Conservation (phyloP, 2,329 filamentous ascomycete species). For the Fusarium tjaetaba region DNA sequence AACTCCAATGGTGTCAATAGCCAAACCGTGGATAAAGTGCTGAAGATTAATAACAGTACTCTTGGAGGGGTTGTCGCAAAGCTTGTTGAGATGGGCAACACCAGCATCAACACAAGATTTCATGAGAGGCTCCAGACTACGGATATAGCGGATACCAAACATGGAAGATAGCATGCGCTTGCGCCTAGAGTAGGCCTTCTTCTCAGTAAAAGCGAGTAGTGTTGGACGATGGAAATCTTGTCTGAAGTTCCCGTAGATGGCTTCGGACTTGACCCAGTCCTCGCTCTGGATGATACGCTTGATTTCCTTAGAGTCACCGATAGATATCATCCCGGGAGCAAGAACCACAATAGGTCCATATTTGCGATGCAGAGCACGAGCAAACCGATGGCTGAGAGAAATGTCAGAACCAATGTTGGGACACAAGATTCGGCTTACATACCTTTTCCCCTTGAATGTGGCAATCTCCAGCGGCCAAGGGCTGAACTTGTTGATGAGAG, state of each 20-base stretch:
- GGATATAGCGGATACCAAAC: slow-evolving; percentile 2
- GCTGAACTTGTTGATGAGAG: neutral
- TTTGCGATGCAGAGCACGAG: neutral
- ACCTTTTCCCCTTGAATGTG: neutral
- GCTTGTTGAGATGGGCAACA: neutral
- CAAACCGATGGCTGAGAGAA: neutral
- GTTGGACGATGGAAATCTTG: slow-evolving; percentile 1
- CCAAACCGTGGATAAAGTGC: slow-evolving; percentile 1
- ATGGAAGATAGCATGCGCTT: slow-evolving; percentile 7
- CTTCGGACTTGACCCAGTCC: slow-evolving; percentile 4
- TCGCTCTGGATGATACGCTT: neutral
- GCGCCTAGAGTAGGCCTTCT: neutral
- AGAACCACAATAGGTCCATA: slow-evolving; percentile 6
- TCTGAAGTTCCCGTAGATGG: slow-evolving; percentile 3
- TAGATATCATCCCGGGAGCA: neutral
- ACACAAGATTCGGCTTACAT: rapidly evolving
- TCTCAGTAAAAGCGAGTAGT: neutral
- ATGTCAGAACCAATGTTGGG: neutral
- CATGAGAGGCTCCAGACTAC: slow-evolving; percentile 6
- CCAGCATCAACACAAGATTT: neutral
- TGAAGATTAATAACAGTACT: neutral
- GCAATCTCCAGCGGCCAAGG: slow-evolving; percentile 1
- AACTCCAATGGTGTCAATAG: neutral
- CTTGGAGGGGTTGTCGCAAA: neutral
- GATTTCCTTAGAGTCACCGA: neutral